Evolutionary conservation across 352 stramenopile genomes (phyloP).

Genomic region (Pythium dissotocum): DNA sequence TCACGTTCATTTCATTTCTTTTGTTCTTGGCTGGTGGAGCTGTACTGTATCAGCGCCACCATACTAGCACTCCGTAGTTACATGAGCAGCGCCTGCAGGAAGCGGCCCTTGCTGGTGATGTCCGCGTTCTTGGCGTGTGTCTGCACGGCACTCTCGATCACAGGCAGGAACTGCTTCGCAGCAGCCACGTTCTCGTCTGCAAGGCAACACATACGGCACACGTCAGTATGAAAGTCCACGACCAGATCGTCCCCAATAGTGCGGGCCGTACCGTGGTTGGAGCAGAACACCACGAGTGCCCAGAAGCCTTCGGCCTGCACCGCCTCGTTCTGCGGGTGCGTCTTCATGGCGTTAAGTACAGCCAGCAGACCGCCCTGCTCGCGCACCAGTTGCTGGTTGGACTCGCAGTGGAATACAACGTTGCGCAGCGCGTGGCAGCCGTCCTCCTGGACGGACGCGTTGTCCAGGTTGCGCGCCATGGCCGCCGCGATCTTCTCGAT

Average conservation of each 20-base stretch:
- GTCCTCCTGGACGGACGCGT: conserved; percentile 63
- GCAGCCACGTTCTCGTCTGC: conserved; percentile 61
- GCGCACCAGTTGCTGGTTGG: conserved; percentile 59
- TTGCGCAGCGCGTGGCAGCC: conserved; percentile 81
- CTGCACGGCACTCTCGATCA: conserved; percentile 50
- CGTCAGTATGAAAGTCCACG: background rate
- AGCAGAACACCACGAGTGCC: conserved; percentile 79
- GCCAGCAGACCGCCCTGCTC: conserved; percentile 65
- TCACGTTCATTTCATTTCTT: background rate
- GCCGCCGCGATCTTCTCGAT: conserved; percentile 60
- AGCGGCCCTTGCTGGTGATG: conserved; percentile 68
- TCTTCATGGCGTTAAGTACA: conserved; percentile 64
- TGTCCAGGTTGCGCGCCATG: conserved; percentile 66
- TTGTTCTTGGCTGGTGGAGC: background rate
- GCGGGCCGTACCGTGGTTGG: conserved; percentile 55
- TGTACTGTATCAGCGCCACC: no score
- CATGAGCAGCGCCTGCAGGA: conserved; percentile 57
- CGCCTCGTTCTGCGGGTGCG: conserved; percentile 61
- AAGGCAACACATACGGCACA: background rate
- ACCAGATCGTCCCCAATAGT: no score
- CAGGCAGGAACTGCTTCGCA: conserved; percentile 42
- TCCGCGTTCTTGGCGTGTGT: conserved; percentile 51
- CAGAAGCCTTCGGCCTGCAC: conserved; percentile 73
- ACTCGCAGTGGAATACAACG: conserved; percentile 69
- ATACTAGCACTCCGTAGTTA: background rate